Conservation (phyloP, 106 monocot species). For the Dioscorea zingiberensis region DNA sequence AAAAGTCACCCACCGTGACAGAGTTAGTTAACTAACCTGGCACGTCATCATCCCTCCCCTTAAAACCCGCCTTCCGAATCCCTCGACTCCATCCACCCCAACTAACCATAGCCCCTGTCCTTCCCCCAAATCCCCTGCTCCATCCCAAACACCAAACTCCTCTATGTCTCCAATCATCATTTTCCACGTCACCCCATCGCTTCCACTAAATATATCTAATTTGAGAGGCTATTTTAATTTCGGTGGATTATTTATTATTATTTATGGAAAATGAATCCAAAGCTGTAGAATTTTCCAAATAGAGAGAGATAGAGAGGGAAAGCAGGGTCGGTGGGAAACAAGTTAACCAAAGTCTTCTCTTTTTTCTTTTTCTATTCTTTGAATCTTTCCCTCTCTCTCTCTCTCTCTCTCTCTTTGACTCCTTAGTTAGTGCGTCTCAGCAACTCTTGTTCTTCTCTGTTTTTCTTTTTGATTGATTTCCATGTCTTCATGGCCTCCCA, state of each 20-base stretch:
- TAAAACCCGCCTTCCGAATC: background rate
- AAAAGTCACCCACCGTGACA: too few species aligned
- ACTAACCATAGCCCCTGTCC: too few species aligned
- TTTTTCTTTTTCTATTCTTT: background rate
- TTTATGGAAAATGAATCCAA: background rate
- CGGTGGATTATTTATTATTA: background rate
- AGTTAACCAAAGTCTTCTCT: background rate
- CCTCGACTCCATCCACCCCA: background rate
- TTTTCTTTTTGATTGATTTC: background rate
- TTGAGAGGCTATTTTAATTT: background rate
- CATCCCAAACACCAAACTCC: background rate
- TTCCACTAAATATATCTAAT: background rate
- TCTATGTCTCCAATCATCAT: background rate
- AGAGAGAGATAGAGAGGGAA: background rate
- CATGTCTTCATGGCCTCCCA: background rate
- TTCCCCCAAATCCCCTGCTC: background rate
- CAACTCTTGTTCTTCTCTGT: background rate
- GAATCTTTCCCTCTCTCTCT: too few species aligned
- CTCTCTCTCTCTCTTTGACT: background rate
- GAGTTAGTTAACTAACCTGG: background rate
- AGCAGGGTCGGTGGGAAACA: background rate
- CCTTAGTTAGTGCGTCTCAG: background rate
- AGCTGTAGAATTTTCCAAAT: background rate
- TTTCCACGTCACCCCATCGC: background rate
- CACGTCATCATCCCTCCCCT: background rate